Evolutionary conservation across 73 alveolate genomes (phyloP), one percentile per base, ranked within the genome.

Genomic region (Paramecium octaurelia): DNA sequence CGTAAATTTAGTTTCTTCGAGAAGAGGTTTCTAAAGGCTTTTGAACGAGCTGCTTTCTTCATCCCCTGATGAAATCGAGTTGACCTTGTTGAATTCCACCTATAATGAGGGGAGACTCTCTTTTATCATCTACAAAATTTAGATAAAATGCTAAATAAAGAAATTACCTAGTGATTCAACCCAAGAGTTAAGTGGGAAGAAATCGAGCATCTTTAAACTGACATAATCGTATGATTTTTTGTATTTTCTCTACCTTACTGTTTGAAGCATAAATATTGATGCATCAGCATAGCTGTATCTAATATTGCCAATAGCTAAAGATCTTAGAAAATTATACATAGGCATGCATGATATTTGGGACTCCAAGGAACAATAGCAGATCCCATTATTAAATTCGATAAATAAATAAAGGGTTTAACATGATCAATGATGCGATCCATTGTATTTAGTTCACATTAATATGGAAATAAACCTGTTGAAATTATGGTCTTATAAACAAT

Each of bases 291-390:
- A 75, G 31, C 88, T 75, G 16, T 75, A 75, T 16, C 48, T 69
- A 75, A 36, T 14, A 40, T 75, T 75, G 4, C 68, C 88, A 31
- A 75, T 11, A 31, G 88, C 88, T 75, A 75, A 34, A 4, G 14
- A 68, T 31, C 16, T 0, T 68, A 7, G 2, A 4, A 75, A 4
- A 31, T 6, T 21, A 12, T 31, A 75, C 88, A 36, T 40, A 75
- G 38, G 4, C 60, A 36, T 34, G 88, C 88, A 40, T 75, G 88
- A 40, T 36, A 75, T 75, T 75, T 75, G 7, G 88, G 23, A 36
- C 88, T 75, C 88, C 88, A 75, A n/a, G 88, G 88, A 8, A 75
- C 42, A n/a, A 75, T 27, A 2, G 14, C 88, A 34, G 68, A 36
- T 14, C 48, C 48, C 42, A 44, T 35, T 4, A 71, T 8, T 75